Evolutionary conservation across 2,329 filamentous ascomycete genomes (phyloP).

Genomic region (Neurospora crassa): DNA sequence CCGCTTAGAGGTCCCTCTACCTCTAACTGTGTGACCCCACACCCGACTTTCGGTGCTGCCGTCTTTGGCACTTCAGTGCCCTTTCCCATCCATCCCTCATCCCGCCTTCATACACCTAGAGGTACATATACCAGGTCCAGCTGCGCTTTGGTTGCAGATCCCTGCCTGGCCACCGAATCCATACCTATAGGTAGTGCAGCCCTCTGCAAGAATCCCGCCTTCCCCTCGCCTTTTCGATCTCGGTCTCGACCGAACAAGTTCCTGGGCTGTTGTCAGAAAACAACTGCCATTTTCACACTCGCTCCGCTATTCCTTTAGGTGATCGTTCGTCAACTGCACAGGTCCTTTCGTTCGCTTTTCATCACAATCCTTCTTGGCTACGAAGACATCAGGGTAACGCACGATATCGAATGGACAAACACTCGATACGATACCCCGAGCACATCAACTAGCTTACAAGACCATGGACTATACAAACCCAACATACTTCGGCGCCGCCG

Average conservation of each 20-base stretch:
- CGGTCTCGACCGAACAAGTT: background rate
- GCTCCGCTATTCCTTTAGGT: background rate
- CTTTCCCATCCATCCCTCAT: background rate
- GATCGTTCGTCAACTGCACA: background rate
- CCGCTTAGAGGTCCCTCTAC: background rate
- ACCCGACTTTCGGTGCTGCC: background rate
- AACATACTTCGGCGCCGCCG: constrained; percentile 38
- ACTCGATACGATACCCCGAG: background rate
- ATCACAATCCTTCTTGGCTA: background rate
- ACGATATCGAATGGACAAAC: background rate
- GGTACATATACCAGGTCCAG: background rate
- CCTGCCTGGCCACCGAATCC: background rate
- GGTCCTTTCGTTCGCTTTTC: background rate
- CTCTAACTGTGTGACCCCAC: background rate
- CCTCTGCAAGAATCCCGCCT: background rate
- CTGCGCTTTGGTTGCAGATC: background rate
- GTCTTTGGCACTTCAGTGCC: background rate
- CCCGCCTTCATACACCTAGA: background rate
- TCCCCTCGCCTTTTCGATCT: background rate
- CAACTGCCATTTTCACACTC: background rate
- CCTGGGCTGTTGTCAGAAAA: background rate
- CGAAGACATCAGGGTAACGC: background rate
- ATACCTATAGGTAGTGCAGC: background rate
- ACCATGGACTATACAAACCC: constrained; percentile 45
- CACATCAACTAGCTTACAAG: background rate